Evolutionary conservation across 306 rosid species (phyloP).

Genomic region (Prunus fruticosa): DNA sequence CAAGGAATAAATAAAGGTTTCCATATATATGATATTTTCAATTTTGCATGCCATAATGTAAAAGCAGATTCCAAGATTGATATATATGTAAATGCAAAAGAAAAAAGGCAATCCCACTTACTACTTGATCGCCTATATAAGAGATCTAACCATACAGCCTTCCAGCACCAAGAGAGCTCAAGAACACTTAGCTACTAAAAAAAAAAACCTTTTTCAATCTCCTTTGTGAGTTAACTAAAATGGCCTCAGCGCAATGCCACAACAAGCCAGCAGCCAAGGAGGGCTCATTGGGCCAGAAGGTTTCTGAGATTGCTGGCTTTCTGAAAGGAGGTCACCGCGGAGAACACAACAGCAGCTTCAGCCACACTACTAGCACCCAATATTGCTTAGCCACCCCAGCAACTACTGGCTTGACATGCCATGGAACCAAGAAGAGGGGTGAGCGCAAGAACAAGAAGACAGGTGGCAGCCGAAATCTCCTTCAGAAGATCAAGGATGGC

Average conservation of each 20-base stretch:
- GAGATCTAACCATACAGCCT: not conserved
- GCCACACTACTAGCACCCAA: not conserved
- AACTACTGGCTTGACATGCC: no score
- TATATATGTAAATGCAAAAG: not conserved
- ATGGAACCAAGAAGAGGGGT: not conserved
- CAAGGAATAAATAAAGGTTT: not conserved
- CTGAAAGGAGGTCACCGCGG: slow-evolving; percentile 36
- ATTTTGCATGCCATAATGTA: not conserved
- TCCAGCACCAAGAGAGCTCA: not conserved
- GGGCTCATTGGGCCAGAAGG: slow-evolving; percentile 37
- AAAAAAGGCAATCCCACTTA: not conserved
- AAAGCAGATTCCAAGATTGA: slow-evolving; percentile 20
- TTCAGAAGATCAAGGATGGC: slow-evolving; percentile 21
- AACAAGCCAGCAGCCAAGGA: not conserved
- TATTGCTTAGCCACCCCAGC: not conserved
- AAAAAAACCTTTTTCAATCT: no score
- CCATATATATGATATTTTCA: not conserved
- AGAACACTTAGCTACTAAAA: not conserved
- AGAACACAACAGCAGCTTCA: not conserved
- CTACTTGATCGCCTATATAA: slow-evolving; percentile 2
- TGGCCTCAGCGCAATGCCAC: slow-evolving; percentile 32
- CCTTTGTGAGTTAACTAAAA: not conserved
- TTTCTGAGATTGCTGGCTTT: slow-evolving; percentile 17
- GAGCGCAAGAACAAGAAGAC: not conserved
- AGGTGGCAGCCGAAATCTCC: not conserved